phyloP scores from a whole-genome alignment of 768 basidiomycete genomes.

The Auriscalpium vulgare region DNA sequence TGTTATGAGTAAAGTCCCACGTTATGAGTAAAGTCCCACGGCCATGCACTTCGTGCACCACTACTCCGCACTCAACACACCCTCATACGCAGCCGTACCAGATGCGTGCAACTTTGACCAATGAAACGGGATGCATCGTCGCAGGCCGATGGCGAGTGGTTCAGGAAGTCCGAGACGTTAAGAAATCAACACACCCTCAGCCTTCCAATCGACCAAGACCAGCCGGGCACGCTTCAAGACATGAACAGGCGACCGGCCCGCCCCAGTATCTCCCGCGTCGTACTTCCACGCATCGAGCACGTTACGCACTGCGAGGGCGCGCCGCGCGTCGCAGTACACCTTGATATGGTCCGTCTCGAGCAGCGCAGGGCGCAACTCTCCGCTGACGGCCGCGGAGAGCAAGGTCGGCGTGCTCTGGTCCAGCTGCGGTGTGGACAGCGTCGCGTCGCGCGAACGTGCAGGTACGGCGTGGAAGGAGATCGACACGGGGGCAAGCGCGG shows the following conservation, averaged over 20 bases:
- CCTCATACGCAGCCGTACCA: too few species aligned
- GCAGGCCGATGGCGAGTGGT: too few species aligned
- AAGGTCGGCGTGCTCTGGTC: neutral
- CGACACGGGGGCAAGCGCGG: conserved; percentile 36
- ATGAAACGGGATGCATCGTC: too few species aligned
- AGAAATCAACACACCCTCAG: neutral
- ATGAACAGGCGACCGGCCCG: neutral
- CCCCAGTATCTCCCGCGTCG: neutral
- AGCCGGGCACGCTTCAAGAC: neutral
- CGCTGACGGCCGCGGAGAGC: neutral
- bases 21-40: too few species aligned
- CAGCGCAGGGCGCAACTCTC: neutral
- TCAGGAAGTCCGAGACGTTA: neutral
- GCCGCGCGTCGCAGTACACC: conserved; percentile 46
- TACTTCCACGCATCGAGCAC: conserved; percentile 45
- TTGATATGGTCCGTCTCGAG: conserved; percentile 40
- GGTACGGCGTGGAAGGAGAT: conserved; percentile 38
- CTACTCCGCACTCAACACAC: too few species aligned
- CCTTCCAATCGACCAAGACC: neutral
- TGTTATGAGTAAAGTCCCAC: too few species aligned
- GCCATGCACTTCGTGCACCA: too few species aligned
- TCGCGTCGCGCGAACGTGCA: neutral
- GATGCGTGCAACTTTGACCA: too few species aligned
- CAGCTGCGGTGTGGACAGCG: neutral
- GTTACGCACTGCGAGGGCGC: conserved; percentile 41